These are phyloP conservation scores for Lecanicillium sp. DNA, from an alignment of 2,329 filamentous ascomycete genomes.

Conservation along the genomic window DNA sequence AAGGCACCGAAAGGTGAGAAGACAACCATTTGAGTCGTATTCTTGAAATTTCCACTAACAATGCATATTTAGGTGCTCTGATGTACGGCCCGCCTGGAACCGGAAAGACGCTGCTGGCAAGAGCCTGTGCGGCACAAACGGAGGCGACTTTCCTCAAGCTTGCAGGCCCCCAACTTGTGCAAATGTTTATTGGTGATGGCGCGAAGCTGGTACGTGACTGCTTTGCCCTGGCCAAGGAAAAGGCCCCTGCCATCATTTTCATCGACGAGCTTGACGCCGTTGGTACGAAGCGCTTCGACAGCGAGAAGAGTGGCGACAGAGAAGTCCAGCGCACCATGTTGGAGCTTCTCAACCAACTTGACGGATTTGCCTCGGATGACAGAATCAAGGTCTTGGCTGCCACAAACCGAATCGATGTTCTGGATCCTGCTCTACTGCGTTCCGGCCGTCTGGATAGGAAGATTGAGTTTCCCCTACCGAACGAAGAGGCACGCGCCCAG, in stretches of 20 bases:
- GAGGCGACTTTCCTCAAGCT: slow-evolving; percentile 98
- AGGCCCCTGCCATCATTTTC: slow-evolving; percentile 98
- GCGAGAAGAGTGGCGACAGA: slow-evolving; percentile 93
- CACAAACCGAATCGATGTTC: slow-evolving; percentile 89
- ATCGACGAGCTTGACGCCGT: slow-evolving; percentile 97
- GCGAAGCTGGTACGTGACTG: slow-evolving; percentile 96
- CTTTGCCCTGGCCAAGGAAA: slow-evolving; percentile 96
- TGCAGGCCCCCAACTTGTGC: slow-evolving; percentile 91
- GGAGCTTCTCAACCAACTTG: slow-evolving; percentile 95
- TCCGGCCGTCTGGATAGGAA: slow-evolving; percentile 92
- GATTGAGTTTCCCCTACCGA: slow-evolving; percentile 96
- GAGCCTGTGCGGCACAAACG: slow-evolving; percentile 95
- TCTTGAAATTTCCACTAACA: slow-evolving; percentile 65
- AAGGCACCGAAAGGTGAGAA: slow-evolving; percentile 90
- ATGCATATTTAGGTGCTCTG: slow-evolving; percentile 62
- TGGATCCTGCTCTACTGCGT: slow-evolving; percentile 85
- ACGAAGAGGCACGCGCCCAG: slow-evolving; percentile 94
- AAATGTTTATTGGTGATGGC: slow-evolving; percentile 99
- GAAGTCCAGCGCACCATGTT: slow-evolving; percentile 99
- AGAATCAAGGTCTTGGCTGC: slow-evolving; percentile 94
- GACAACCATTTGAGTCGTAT: slow-evolving; percentile 80
- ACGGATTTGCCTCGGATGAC: slow-evolving; percentile 95
- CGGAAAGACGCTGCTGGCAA: slow-evolving; percentile 84
- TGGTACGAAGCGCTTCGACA: slow-evolving; percentile 98
- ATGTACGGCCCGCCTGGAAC: slow-evolving; percentile 97